phyloP scores from a whole-genome alignment of 208 protist genomes.

The Trypanosoma mega region DNA sequence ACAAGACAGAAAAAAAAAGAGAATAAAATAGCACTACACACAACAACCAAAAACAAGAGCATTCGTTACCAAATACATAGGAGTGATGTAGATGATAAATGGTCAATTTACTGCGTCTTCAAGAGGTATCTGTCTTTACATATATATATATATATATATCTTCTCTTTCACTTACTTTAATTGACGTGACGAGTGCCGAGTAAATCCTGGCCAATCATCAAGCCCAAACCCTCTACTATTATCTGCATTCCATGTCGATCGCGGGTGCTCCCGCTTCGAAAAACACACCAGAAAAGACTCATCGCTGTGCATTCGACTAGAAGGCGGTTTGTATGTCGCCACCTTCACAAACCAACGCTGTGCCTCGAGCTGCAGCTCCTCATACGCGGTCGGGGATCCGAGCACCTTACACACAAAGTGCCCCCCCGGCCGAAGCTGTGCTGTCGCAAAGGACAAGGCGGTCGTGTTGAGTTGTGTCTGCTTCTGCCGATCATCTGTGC shows the following conservation, averaged over 20 bases:
- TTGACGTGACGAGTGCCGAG: constrained; percentile 13
- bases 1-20: too few species aligned
- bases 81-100: background rate
- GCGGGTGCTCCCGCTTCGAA: constrained; percentile 30
- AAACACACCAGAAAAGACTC: constrained; percentile 69
- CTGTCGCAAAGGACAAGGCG: constrained; percentile 48
- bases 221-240: constrained; percentile 39
- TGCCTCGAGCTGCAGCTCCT: constrained; percentile 37
- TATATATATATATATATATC: background rate
- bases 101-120: background rate
- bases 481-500: constrained; percentile 64
- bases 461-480: constrained; percentile 47
- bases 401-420: constrained; percentile 86
- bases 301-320: constrained; percentile 67
- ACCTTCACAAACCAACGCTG: constrained; percentile 43
- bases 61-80: too few species aligned
- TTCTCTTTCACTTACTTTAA: background rate
- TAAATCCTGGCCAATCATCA: constrained; percentile 72
- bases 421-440: constrained; percentile 49
- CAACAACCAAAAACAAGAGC: too few species aligned
- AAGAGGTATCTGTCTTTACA: background rate
- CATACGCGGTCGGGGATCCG: constrained; percentile 46
- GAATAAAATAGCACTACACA: too few species aligned
- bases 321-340: constrained; percentile 59
- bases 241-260: constrained; percentile 16